Evolutionary conservation across 1,284 basidiomycete species (phyloP).

Genomic region (Cryptococcus floricola): DNA sequence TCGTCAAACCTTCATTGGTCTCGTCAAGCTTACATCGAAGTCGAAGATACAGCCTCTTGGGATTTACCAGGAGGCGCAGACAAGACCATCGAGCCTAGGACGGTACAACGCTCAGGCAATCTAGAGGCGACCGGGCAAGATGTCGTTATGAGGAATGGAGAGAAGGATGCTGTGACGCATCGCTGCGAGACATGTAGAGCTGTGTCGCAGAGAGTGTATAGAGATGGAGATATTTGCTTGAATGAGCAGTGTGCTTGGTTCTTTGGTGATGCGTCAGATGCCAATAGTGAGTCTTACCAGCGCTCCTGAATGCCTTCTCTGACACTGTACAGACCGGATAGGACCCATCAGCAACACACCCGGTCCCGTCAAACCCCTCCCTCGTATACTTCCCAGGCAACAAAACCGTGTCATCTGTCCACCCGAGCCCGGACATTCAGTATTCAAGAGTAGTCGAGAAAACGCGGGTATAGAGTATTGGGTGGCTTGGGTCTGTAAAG

Average conservation of each 20-base stretch:
- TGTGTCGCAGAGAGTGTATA: slow-evolving; percentile 21
- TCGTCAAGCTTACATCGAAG: no score
- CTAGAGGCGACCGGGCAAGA: not conserved
- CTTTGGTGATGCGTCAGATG: slow-evolving; percentile 14
- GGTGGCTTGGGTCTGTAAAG: slow-evolving; percentile 38
- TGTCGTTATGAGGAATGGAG: not conserved
- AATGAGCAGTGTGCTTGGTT: slow-evolving; percentile 27
- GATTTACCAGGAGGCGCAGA: no score
- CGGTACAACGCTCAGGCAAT: not conserved
- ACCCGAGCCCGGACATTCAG: slow-evolving; percentile 7
- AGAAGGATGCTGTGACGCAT: not conserved
- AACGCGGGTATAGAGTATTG: slow-evolving; percentile 31
- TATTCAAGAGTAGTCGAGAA: slow-evolving; percentile 8
- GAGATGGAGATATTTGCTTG: slow-evolving; percentile 19
- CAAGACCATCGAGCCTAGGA: no score
- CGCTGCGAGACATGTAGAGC: slow-evolving; percentile 16
- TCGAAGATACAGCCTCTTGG: no score
- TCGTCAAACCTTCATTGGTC: not conserved
- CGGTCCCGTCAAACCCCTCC: slow-evolving; percentile 4
- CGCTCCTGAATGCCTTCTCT: not conserved
- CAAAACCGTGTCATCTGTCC: slow-evolving; percentile 26
- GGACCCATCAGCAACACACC: slow-evolving; percentile 15
- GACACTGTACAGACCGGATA: slow-evolving; percentile 6
- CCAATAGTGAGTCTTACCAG: slow-evolving; percentile 5
- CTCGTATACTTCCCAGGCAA: slow-evolving; percentile 21